These are phyloP conservation scores for Rosa hybrid DNA, from an alignment of 331 rosid species.

Conservation along the genomic window DNA sequence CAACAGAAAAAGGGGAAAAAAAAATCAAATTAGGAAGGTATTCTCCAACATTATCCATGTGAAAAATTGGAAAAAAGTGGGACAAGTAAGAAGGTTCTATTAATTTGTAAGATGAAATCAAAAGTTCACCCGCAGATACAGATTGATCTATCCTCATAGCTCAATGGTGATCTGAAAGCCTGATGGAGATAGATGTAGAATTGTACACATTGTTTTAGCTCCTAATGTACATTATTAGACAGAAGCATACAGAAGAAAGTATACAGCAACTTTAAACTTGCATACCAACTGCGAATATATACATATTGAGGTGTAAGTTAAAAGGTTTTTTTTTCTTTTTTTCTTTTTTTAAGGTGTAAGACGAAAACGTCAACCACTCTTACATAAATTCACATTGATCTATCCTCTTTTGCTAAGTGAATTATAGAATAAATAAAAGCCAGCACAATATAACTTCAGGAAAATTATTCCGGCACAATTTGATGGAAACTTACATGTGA, in stretches of 20 bases:
- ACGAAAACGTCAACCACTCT: neutral
- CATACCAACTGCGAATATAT: neutral
- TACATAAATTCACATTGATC: neutral
- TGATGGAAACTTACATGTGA: slow-evolving; percentile 49
- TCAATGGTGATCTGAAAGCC: neutral
- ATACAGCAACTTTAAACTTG: neutral
- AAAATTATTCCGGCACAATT: slow-evolving; percentile 2
- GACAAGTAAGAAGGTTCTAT: neutral
- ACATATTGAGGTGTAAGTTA: neutral
- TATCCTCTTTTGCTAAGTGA: neutral
- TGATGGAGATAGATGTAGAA: no score
- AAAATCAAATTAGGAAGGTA: neutral
- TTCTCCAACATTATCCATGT: neutral
- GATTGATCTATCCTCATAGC: neutral
- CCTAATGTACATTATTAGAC: neutral
- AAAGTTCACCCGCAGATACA: neutral
- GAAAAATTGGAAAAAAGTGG: neutral
- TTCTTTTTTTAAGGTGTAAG: neutral
- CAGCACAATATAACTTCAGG: neutral
- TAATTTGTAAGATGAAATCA: slow-evolving; percentile 4
- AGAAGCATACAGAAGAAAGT: neutral
- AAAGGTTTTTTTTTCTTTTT: neutral
- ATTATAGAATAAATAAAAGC: neutral
- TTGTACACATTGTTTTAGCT: neutral
- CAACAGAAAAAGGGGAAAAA: no score